Evolutionary conservation across 2,329 filamentous ascomycete genomes (phyloP).

Genomic region (Aspergillus candidus): DNA sequence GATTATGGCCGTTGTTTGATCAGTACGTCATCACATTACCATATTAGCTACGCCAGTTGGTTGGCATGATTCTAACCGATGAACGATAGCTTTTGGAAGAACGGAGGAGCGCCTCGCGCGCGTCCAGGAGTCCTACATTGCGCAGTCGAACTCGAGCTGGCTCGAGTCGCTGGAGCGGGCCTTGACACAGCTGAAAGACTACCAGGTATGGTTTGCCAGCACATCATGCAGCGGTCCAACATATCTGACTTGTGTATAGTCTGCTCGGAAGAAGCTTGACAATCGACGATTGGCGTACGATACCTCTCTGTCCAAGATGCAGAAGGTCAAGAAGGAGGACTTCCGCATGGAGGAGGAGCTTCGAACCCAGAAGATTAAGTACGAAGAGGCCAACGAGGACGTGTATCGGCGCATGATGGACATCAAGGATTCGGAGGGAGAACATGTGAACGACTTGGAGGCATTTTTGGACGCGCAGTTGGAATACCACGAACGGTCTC

Average conservation of each 20-base stretch:
- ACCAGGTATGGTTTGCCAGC: slow-evolving; percentile 59
- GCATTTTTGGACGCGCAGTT: slow-evolving; percentile 83
- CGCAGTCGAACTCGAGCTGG: slow-evolving; percentile 74
- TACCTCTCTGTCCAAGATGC: slow-evolving; percentile 79
- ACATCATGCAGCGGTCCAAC: neutral
- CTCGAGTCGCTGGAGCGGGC: slow-evolving; percentile 86
- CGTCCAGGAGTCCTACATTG: slow-evolving; percentile 76
- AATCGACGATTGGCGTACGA: slow-evolving; percentile 84
- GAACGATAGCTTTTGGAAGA: slow-evolving; percentile 61
- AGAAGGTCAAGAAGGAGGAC: slow-evolving; percentile 90
- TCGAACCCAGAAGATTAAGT: slow-evolving; percentile 85
- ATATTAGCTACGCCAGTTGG: neutral
- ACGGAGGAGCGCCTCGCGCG: slow-evolving; percentile 83
- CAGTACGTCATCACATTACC: slow-evolving; percentile 42
- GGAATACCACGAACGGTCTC: slow-evolving; percentile 83
- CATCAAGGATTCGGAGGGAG: slow-evolving; percentile 84
- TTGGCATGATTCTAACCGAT: neutral
- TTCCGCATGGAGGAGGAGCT: slow-evolving; percentile 90
- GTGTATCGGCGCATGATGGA: slow-evolving; percentile 90
- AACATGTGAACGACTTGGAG: slow-evolving; percentile 72
- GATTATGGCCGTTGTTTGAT: slow-evolving; percentile 85
- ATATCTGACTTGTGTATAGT: slow-evolving; percentile 38
- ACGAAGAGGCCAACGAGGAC: slow-evolving; percentile 90
- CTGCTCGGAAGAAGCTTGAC: slow-evolving; percentile 89
- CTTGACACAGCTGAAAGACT: slow-evolving; percentile 93